Evolutionary conservation across 768 basidiomycete genomes (phyloP), one percentile per base, ranked within the genome.

Genomic region (Serendipita vermifera): DNA sequence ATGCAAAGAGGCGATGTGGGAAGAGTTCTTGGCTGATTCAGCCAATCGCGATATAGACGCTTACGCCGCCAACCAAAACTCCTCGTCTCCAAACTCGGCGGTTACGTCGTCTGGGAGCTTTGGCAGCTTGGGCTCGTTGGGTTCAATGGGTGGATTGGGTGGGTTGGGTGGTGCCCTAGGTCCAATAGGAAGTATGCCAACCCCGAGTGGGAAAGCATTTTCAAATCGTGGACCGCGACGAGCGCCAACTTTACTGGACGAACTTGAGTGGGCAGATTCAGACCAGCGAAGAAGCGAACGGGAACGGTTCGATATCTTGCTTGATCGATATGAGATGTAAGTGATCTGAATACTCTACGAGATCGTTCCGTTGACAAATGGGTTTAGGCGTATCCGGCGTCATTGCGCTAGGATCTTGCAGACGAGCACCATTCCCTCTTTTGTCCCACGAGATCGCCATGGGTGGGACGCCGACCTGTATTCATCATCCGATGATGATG

Each of bases 401-500:
- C 46, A 51, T 31, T 51, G 46, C 32, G 46, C 46, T 22, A 22
- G 27, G 17, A 31, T 31, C n/a, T 51, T 27, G 9, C 24, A 51
- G 29, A 51, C 26, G 26, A 51, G 46, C 24, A 31, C 24, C 9
- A 51, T 51, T 5, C 46, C 46, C 17, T 51, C 24, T 31, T 26
- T 51, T 22, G 46, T 51, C 22, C 24, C 46, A 9, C 46, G 46
- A n/a, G 46, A 51, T 51, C 46, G 46, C n/a, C 17, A 51, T 9
- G 46, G 46, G 1, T 51, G 46, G 46, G 46, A 51, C 9, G 46
- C 46, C 27, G 46, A n/a, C 9, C 17, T 51, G 24, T 36, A 58
- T 58, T 54, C 59, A 3, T 60, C 59, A 6, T 38, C 55, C 32
- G 46, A 46, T 41, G 54, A 40, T 15, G 55, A 55, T 27, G 59